phyloP scores from a whole-genome alignment of 352 stramenopile species.

The Globisporangium megalacanthum region DNA sequence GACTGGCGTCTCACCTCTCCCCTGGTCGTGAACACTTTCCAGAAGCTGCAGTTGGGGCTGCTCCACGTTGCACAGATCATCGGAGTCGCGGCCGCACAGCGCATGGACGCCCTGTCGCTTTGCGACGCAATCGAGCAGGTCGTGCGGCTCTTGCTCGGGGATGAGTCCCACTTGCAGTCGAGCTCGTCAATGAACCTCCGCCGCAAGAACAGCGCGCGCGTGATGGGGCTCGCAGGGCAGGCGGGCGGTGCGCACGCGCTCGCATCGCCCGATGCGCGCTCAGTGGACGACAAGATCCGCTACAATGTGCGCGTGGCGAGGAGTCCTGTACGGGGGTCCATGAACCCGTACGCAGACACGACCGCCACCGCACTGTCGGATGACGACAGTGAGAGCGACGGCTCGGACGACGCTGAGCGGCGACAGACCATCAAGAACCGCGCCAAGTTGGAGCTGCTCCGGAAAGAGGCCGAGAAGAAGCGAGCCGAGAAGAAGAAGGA shows the following conservation, averaged over 20 bases:
- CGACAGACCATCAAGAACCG: constrained; percentile 64
- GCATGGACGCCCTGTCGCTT: constrained; percentile 57
- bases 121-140: constrained; percentile 71
- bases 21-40: background rate
- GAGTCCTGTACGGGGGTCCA: constrained; percentile 29
- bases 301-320: constrained; percentile 74
- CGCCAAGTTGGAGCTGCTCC: constrained; percentile 56
- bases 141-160: constrained; percentile 66
- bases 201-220: constrained; percentile 71
- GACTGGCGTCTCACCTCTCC: too few species aligned
- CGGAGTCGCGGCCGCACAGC: constrained; percentile 32
- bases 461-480: constrained; percentile 47
- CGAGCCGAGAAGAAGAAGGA: constrained; percentile 38
- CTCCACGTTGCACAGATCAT: constrained; percentile 75
- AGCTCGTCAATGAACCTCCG: constrained; percentile 40
- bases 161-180: constrained; percentile 61
- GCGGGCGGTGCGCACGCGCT: constrained; percentile 17
- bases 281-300: constrained; percentile 50
- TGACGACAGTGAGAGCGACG: too few species aligned
- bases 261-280: constrained; percentile 34
- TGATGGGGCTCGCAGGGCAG: constrained; percentile 27
- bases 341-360: constrained; percentile 50
- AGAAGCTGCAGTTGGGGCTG: constrained; percentile 70
- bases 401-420: constrained; percentile 26
- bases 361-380: background rate